These are phyloP conservation scores for Atkinsonella texensis DNA, from an alignment of 2,329 filamentous ascomycete genomes.

Conservation along the genomic window DNA sequence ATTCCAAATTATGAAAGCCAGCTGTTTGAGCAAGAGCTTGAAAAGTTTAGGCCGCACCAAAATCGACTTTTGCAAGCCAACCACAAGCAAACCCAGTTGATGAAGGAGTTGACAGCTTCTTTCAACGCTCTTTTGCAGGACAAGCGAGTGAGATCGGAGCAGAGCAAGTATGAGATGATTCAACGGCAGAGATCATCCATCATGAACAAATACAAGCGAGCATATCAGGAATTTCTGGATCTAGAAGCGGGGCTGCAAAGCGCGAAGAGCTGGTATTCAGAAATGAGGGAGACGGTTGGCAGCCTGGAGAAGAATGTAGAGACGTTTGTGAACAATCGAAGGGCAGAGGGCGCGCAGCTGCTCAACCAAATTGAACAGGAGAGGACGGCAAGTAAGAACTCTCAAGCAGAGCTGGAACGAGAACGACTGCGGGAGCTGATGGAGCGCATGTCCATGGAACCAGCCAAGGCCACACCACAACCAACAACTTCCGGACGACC, in stretches of 20 bases:
- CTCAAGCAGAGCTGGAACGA: slow-evolving; percentile 70
- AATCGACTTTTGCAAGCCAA: slow-evolving; percentile 84
- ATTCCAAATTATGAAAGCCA: slow-evolving; percentile 86
- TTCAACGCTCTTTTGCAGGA: slow-evolving; percentile 88
- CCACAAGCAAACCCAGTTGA: slow-evolving; percentile 85
- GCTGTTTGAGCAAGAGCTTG: slow-evolving; percentile 90
- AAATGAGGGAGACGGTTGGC: slow-evolving; percentile 91
- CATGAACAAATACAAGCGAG: slow-evolving; percentile 76
- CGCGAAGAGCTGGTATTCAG: slow-evolving; percentile 85
- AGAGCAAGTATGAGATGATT: slow-evolving; percentile 86
- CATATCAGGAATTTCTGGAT: slow-evolving; percentile 87
- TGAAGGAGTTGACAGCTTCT: slow-evolving; percentile 84
- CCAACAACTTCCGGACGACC: slow-evolving; percentile 13
- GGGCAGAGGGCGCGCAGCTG: slow-evolving; percentile 82
- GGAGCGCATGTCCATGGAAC: slow-evolving; percentile 91
- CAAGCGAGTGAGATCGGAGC: slow-evolving; percentile 83
- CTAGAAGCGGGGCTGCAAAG: slow-evolving; percentile 74
- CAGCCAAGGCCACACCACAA: slow-evolving; percentile 27
- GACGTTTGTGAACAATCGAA: slow-evolving; percentile 87
- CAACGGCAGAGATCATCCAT: slow-evolving; percentile 72
- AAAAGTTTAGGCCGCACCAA: slow-evolving; percentile 91
- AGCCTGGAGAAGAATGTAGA: slow-evolving; percentile 94
- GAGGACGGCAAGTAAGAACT: slow-evolving; percentile 46
- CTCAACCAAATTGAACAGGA: slow-evolving; percentile 79
- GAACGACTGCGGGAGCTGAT: slow-evolving; percentile 80